A percentile compares a stretch with the other conserved stretches of the same genome.
These are phyloP conservation scores for Colletotrichum paranaense DNA, from an alignment of 2,329 filamentous ascomycete genomes.

Conservation along the genomic window DNA sequence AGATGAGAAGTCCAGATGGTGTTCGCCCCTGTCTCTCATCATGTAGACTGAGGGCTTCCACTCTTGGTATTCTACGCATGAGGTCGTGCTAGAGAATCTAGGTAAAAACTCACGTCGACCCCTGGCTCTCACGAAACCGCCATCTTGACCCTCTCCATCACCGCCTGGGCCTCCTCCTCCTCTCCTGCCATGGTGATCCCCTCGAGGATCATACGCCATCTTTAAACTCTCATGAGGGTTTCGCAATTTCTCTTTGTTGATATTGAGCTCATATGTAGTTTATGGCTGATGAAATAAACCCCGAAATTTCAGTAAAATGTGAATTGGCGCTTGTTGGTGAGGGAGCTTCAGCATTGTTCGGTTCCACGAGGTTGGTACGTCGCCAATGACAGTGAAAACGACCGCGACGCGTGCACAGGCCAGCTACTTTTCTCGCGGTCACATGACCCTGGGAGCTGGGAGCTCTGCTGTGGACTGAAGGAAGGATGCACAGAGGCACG, in stretches of 20 bases:
- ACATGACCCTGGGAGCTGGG: slow-evolving; percentile 12
- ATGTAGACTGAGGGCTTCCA: background rate
- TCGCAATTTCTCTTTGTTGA: background rate
- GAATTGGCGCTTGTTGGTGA: slow-evolving; percentile 13
- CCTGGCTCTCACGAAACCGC: slow-evolving; percentile 59
- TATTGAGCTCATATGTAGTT: background rate
- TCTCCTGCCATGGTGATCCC: slow-evolving; percentile 56
- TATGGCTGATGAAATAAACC: slow-evolving; percentile 1
- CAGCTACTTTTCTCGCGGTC: slow-evolving; percentile 8
- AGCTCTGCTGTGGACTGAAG: too few relatives aligned
- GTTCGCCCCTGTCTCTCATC: background rate
- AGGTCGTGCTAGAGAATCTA: background rate
- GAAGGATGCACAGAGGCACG: background rate
- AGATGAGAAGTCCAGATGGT: background rate
- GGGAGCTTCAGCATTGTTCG: background rate
- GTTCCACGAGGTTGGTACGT: slow-evolving; percentile 14
- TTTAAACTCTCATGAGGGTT: slow-evolving; percentile 34
- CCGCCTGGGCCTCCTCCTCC: slow-evolving; percentile 43
- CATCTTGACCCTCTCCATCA: slow-evolving; percentile 48
- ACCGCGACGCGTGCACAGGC: slow-evolving; percentile 32
- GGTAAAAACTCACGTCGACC: slow-evolving; percentile 59
- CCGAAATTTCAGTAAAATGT: background rate
- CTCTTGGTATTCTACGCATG: background rate
- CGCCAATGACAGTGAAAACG: slow-evolving; percentile 29
- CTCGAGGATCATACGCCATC: slow-evolving; percentile 67